These are phyloP conservation scores for Cucumis melo DNA, from an alignment of 306 rosid species.

Conservation along the genomic window DNA sequence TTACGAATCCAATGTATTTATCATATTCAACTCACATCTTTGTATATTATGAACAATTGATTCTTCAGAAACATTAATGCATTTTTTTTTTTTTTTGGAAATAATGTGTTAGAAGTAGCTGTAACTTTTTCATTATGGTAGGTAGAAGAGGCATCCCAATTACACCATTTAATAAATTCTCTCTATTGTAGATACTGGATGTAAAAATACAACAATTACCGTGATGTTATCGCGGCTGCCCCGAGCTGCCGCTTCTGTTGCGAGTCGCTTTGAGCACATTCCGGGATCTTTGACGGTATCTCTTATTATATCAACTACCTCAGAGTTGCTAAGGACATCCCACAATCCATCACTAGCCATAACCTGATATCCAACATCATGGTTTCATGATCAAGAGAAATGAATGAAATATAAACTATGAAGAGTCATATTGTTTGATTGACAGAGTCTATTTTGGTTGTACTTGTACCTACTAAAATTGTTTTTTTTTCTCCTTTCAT, in stretches of 20 bases:
- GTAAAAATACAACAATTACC: slow-evolving; percentile 63
- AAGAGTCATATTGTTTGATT: neutral
- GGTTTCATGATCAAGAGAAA: neutral
- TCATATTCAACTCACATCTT: neutral
- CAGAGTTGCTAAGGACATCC: slow-evolving; percentile 67
- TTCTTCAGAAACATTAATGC: neutral
- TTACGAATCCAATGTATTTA: neutral
- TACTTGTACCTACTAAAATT: neutral
- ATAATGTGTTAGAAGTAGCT: neutral
- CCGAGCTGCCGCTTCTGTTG: slow-evolving; percentile 76
- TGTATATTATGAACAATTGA: neutral
- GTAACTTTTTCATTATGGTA: neutral
- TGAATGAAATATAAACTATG: neutral
- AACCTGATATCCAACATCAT: slow-evolving; percentile 27
- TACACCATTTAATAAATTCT: slow-evolving; percentile 48
- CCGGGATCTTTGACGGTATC: slow-evolving; percentile 86
- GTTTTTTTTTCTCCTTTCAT: neutral
- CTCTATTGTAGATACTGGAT: slow-evolving; percentile 76
- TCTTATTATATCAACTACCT: slow-evolving; percentile 48
- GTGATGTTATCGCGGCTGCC: slow-evolving; percentile 90
- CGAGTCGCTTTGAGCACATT: slow-evolving; percentile 92
- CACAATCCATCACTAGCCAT: slow-evolving; percentile 96
- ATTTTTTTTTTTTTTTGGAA: neutral
- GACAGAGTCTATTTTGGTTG: neutral
- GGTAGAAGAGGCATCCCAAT: neutral